A percentile compares a stretch with the other conserved stretches of the same genome.
These are phyloP conservation scores for Trichoderma guizhouense DNA, from an alignment of 2,329 filamentous ascomycete species.

Conservation along the genomic window DNA sequence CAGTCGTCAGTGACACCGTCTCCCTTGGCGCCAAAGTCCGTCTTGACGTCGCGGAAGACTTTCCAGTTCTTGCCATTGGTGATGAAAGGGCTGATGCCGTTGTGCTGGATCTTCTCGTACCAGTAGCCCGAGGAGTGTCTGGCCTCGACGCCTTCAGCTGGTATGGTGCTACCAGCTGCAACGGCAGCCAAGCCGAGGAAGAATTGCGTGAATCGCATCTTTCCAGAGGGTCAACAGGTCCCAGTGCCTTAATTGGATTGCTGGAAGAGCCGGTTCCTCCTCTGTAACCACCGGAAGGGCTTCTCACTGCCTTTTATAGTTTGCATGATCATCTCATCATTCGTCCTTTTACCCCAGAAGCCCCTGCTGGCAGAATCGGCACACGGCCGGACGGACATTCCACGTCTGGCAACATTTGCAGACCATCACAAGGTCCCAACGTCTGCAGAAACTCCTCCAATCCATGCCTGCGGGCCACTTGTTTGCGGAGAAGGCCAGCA, in stretches of 20 bases:
- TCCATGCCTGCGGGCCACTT: constrained; percentile 8
- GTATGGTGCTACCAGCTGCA: background rate
- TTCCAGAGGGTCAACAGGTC: background rate
- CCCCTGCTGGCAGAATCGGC: background rate
- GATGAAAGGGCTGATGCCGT: constrained; percentile 23
- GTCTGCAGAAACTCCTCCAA: background rate
- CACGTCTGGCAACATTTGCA: background rate
- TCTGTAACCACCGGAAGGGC: background rate
- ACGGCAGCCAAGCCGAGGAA: constrained; percentile 13
- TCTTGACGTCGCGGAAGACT: constrained; percentile 65
- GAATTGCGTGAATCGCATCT: constrained; percentile 3
- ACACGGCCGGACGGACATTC: background rate
- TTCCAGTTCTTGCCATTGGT: constrained; percentile 33
- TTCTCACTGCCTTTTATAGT: background rate
- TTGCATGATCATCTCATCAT: background rate
- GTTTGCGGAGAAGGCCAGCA: constrained; percentile 3
- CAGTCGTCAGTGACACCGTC: constrained; percentile 70
- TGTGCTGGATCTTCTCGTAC: constrained; percentile 21
- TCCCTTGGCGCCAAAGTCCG: constrained; percentile 63
- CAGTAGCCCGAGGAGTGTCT: constrained; percentile 18
- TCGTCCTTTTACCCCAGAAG: background rate
- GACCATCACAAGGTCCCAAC: background rate
- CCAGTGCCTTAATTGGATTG: background rate
- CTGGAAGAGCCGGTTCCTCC: background rate
- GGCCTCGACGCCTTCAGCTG: background rate